Evolutionary conservation across 2,329 filamentous ascomycete genomes (phyloP).

Genomic region (Stemphylium vesicarium): DNA sequence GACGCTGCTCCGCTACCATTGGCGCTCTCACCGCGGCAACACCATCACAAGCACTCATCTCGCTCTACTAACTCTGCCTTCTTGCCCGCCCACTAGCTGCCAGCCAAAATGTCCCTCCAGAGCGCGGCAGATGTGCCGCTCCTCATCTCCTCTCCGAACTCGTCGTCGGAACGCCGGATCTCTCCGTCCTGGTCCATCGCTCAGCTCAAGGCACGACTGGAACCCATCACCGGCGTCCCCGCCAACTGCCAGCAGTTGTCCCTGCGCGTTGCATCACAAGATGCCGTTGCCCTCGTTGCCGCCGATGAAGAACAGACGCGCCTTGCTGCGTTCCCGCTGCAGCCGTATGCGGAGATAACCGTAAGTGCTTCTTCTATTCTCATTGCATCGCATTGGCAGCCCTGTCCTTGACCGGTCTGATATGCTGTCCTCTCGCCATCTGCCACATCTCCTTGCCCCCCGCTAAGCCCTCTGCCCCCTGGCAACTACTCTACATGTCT

Average conservation of each 20-base stretch:
- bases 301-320: slow-evolving; percentile 73
- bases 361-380: slow-evolving; percentile 62
- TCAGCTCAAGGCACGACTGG: slow-evolving; percentile 84
- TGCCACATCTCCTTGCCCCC: slow-evolving; percentile 38
- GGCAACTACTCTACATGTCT: slow-evolving; percentile 11
- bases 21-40: slow-evolving; percentile 17
- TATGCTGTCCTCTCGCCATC: slow-evolving; percentile 34
- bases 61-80: slow-evolving; percentile 14
- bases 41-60: slow-evolving; percentile 10
- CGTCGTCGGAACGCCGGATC: slow-evolving; percentile 85
- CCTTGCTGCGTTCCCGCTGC: slow-evolving; percentile 70
- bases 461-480: slow-evolving; percentile 16
- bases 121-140: slow-evolving; percentile 75
- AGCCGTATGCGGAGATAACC: slow-evolving; percentile 78
- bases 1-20: slow-evolving; percentile 7
- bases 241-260: slow-evolving; percentile 77
- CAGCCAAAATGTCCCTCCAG: slow-evolving; percentile 41
- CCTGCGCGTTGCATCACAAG: slow-evolving; percentile 69
- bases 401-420: slow-evolving; percentile 18
- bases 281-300: slow-evolving; percentile 70
- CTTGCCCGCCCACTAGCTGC: slow-evolving; percentile 18
- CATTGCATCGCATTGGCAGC: slow-evolving; percentile 22
- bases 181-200: slow-evolving; percentile 90
- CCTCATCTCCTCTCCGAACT: slow-evolving; percentile 75
- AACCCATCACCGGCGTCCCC: slow-evolving; percentile 91